Conservation (phyloP, 148 eudicot species). For the Rhododendron mucronatum region DNA sequence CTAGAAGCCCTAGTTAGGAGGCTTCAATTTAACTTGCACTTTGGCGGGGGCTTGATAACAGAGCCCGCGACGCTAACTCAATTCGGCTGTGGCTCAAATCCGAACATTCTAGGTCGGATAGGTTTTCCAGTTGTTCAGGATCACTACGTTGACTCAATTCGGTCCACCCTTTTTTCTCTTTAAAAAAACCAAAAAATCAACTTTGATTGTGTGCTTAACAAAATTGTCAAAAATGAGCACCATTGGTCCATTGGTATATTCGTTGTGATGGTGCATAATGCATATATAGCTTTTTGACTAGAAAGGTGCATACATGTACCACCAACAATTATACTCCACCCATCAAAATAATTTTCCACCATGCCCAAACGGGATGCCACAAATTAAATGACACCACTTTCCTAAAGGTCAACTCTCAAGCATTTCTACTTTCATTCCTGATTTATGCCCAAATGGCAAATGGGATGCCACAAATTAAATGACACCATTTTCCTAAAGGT, state of each 20-base stretch:
- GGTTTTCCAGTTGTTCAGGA: no score
- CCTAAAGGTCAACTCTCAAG: background rate
- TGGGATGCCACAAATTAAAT: no score
- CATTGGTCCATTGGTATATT: background rate
- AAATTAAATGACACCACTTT: background rate
- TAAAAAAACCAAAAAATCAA: background rate
- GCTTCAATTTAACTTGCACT: no score
- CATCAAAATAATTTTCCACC: background rate
- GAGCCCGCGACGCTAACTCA: no score
- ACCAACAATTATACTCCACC: background rate
- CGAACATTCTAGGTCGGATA: no score
- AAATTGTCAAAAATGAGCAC: background rate
- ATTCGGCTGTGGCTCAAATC: no score
- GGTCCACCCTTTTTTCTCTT: background rate
- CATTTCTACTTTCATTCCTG: background rate
- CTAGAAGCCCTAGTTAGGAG: no score
- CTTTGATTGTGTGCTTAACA: background rate
- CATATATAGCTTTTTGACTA: background rate
- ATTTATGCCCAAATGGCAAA: no score
- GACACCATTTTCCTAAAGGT: no score
- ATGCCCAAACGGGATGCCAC: background rate
- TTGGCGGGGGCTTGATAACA: no score
- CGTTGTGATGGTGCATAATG: background rate
- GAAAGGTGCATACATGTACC: background rate
- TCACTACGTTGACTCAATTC: no score